Evolutionary conservation across 1,284 basidiomycete species (phyloP), one percentile per base, ranked within the genome.

Genomic region (Cutaneotrichosporon dermatis): DNA sequence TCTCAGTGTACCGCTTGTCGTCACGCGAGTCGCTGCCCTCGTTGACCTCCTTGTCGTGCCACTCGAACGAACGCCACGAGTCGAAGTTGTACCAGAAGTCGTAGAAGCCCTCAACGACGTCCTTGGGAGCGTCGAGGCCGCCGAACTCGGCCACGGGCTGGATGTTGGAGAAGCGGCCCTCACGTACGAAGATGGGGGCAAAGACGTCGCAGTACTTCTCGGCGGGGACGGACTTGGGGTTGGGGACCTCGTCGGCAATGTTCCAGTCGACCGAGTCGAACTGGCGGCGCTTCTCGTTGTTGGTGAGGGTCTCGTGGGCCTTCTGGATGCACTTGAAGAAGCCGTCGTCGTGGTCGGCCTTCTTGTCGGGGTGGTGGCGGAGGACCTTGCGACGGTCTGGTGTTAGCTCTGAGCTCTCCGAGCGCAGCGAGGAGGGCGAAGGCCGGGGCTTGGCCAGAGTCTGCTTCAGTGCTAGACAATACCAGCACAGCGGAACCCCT

Each of bases 261-360:
- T 86, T 85, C 55, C 90, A 90, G 79, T 99, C 95, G 60, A 95
- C 89, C 2, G 92, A 96, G 80, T 99, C 96, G 79, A 97, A 99
- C 78, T 98, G 93, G 53, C 91, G 87, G 65, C 93, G 87, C 71
- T 87, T 88, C 74, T 97, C 93, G 15, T 85, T 77, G 80, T 95
- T 84, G 60, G 87, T 89, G 55, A 99, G 86, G 46, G 93, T 87
- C 71, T 99, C 95, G 79, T 89, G 86, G 16, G 94, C 93, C 79
- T 99, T 99, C 80, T 91, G 88, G 70, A 99, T 97, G 76, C 95
- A 99, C 81, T 99, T 99, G 90, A 99, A 99, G 84, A 99, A 99
- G 4, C 88, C 87, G 75, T 99, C 95, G 79, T 98, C 94, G 81
- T 97, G 97, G 49, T 85, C 85, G 11, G 92, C 94, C 79, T 99